Percentiles rank a stretch among this genome's conserved stretches.
phyloP scores from a whole-genome alignment of 73 alveolate species.

The Strombidium stylifer region DNA sequence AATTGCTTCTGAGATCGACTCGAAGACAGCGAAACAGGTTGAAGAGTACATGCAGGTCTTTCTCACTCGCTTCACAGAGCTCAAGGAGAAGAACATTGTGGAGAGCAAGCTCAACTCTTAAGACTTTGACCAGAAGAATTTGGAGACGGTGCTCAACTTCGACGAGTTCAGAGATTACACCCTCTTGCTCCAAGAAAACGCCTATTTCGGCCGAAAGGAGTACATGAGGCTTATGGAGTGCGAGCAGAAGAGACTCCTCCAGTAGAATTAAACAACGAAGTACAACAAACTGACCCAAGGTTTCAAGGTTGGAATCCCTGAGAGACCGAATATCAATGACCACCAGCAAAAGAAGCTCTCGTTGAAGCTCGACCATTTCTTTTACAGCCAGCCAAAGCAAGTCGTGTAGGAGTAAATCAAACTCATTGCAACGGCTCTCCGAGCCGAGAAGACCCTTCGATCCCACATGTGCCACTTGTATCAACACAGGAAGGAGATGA shows the following conservation, averaged over 20 bases:
- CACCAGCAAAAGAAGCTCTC: not conserved
- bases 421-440: slow-evolving; percentile 13
- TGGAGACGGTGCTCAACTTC: slow-evolving; percentile 30
- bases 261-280: not conserved
- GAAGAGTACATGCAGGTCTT: slow-evolving; percentile 27
- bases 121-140: slow-evolving; percentile 16
- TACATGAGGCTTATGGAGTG: slow-evolving; percentile 18
- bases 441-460: slow-evolving; percentile 37
- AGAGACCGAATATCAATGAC: no score
- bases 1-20: slow-evolving; percentile 17
- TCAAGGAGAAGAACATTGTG: slow-evolving; percentile 36
- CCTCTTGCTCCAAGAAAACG: slow-evolving; percentile 22
- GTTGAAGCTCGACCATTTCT: slow-evolving; percentile 38
- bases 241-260: slow-evolving; percentile 22
- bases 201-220: slow-evolving; percentile 10
- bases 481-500: slow-evolving; percentile 38
- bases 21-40: slow-evolving; percentile 25
- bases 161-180: slow-evolving; percentile 16
- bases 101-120: not conserved
- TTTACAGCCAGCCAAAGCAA: slow-evolving; percentile 7
- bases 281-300: no score
- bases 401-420: slow-evolving; percentile 27
- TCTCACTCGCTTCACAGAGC: slow-evolving; percentile 23
- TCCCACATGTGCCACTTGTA: slow-evolving; percentile 1
- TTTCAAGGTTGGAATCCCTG: no score